Evolutionary conservation across 169 alveolate species (phyloP).

Genomic region (Eimeria necatrix): DNA sequence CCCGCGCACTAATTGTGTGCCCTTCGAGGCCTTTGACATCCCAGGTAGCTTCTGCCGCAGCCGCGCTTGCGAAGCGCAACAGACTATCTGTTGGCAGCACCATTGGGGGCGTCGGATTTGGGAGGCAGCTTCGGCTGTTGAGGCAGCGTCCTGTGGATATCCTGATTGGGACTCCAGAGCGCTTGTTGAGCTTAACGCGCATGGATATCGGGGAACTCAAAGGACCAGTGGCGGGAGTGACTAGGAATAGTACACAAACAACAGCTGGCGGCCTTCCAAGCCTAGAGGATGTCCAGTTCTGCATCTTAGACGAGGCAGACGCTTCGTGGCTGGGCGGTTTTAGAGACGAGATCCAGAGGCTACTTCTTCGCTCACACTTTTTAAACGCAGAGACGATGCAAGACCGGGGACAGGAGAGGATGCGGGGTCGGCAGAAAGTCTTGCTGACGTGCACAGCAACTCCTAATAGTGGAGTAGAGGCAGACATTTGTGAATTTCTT

Average conservation of each 20-base stretch:
- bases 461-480: slow-evolving; percentile 69
- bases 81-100: slow-evolving; percentile 70
- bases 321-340: slow-evolving; percentile 63
- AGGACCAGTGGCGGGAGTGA: not conserved
- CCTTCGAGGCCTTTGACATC: slow-evolving; percentile 63
- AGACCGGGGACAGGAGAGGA: not conserved
- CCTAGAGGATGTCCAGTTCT: slow-evolving; percentile 48
- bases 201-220: not conserved
- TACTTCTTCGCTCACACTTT: slow-evolving; percentile 49
- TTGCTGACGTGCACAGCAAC: slow-evolving; percentile 70
- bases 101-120: slow-evolving; percentile 71
- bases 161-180: slow-evolving; percentile 77
- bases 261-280: not conserved
- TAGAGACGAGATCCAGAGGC: slow-evolving; percentile 33
- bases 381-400: not conserved
- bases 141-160: slow-evolving; percentile 59
- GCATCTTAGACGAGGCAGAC: slow-evolving; percentile 80
- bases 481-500: not conserved
- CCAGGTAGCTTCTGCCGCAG: slow-evolving; percentile 68
- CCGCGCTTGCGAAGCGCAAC: slow-evolving; percentile 59
- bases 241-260: not conserved
- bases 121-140: slow-evolving; percentile 67
- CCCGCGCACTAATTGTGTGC: slow-evolving; percentile 68
- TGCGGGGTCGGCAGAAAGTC: not conserved
- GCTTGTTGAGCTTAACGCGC: slow-evolving; percentile 60